phyloP scores from a whole-genome alignment of 768 basidiomycete species.

The Candolleomyces eurysporus region DNA sequence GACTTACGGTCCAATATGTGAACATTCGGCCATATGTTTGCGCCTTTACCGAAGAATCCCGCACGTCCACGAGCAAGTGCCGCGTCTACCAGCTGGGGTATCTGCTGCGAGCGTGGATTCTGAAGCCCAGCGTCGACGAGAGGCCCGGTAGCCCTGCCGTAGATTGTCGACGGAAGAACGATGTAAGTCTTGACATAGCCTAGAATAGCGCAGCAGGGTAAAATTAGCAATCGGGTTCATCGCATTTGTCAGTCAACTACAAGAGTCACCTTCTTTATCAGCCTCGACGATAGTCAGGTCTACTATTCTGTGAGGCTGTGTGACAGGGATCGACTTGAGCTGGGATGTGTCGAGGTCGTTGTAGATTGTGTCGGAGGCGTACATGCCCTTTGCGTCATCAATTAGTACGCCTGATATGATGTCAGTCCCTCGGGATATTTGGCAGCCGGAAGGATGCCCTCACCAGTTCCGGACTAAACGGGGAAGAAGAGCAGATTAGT shows the following conservation, averaged over 20 bases:
- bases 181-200: constrained; percentile 54
- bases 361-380: constrained; percentile 38
- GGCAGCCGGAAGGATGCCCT: neutral
- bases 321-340: constrained; percentile 42
- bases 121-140: constrained; percentile 51
- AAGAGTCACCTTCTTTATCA: constrained; percentile 39
- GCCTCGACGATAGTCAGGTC: constrained; percentile 48
- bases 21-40: constrained; percentile 54
- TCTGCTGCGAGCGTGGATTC: constrained; percentile 49
- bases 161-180: constrained; percentile 53
- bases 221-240: neutral
- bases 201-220: constrained; percentile 13
- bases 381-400: constrained; percentile 43
- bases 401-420: constrained; percentile 33
- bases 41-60: constrained; percentile 51
- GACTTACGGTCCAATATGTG: constrained; percentile 51
- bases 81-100: constrained; percentile 42
- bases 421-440: neutral
- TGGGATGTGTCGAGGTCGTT: constrained; percentile 46
- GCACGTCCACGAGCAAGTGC: constrained; percentile 42
- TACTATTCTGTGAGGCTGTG: constrained; percentile 47
- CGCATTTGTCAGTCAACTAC: neutral
- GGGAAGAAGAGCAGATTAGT: neutral
- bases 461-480: constrained; percentile 33
- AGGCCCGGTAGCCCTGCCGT: constrained; percentile 42